These are phyloP conservation scores for Nakaseomyces bracarensis DNA, from an alignment of 1,139 yeast species.

Conservation along the genomic window DNA sequence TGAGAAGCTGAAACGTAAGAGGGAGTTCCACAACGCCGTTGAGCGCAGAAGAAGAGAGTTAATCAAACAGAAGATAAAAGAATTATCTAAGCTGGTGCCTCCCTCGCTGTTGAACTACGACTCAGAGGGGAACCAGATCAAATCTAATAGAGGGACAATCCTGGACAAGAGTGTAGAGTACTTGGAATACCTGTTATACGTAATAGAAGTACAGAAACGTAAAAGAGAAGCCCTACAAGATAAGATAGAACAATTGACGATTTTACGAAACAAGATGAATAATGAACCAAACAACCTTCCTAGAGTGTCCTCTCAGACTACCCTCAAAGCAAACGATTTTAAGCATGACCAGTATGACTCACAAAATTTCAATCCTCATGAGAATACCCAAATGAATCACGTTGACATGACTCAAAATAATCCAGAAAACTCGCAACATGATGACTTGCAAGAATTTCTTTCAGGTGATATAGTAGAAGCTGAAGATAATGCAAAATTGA, in stretches of 20 bases:
- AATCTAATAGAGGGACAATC: slow-evolving; percentile 66
- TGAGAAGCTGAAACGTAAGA: slow-evolving; percentile 57
- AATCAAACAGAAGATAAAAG: slow-evolving; percentile 68
- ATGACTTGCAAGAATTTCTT: slow-evolving; percentile 28
- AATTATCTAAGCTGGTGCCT: slow-evolving; percentile 62
- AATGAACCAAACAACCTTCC: not conserved
- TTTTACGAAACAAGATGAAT: slow-evolving; percentile 7
- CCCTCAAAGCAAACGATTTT: not conserved
- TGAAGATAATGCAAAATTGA: slow-evolving; percentile 29
- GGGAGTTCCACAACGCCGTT: slow-evolving; percentile 76
- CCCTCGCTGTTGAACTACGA: slow-evolving; percentile 52
- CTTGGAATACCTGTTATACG: slow-evolving; percentile 45
- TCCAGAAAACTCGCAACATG: slow-evolving; percentile 11
- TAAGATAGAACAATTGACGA: slow-evolving; percentile 34
- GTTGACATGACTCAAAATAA: slow-evolving; percentile 3
- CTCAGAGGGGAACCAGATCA: slow-evolving; percentile 52
- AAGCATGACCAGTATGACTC: slow-evolving; percentile 8
- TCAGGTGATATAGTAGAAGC: slow-evolving; percentile 30
- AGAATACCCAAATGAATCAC: not conserved
- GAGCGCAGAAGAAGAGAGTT: slow-evolving; percentile 72
- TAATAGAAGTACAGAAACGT: slow-evolving; percentile 37
- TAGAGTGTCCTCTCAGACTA: slow-evolving; percentile 1
- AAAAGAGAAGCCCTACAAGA: slow-evolving; percentile 31
- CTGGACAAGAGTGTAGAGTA: slow-evolving; percentile 63
- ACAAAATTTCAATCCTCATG: not conserved